Evolutionary conservation across 352 stramenopile genomes (phyloP).

Genomic region (Phytopythium mirpurense): DNA sequence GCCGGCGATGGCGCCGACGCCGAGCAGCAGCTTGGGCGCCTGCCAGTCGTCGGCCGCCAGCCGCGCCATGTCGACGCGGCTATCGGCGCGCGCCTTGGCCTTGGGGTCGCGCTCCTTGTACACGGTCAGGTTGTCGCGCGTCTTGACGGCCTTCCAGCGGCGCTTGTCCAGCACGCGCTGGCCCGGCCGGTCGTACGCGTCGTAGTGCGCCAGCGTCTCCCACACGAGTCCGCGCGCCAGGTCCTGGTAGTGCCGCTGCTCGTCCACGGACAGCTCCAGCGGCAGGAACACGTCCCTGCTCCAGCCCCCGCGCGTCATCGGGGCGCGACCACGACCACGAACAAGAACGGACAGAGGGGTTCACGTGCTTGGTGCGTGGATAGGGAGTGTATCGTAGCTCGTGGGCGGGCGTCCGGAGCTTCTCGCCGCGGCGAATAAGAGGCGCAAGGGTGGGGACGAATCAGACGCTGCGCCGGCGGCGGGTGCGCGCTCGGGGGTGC

Average conservation of each 20-base stretch:
- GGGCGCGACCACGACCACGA: neutral
- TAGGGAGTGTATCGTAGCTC: no score
- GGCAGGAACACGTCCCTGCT: slow-evolving; percentile 28
- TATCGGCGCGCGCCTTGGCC: slow-evolving; percentile 5
- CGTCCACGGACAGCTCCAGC: slow-evolving; percentile 18
- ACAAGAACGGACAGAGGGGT: neutral
- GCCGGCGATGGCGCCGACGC: slow-evolving; percentile 32
- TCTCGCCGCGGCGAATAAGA: no score
- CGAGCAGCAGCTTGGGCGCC: slow-evolving; percentile 39
- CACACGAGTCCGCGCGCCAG: slow-evolving; percentile 24
- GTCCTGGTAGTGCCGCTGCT: slow-evolving; percentile 17
- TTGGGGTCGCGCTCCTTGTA: slow-evolving; percentile 32
- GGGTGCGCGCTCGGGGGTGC: neutral
- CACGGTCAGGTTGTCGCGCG: slow-evolving; percentile 29
- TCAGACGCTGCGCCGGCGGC: no score
- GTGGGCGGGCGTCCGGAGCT: no score
- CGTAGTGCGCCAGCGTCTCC: slow-evolving; percentile 27
- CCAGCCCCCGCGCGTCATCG: slow-evolving; percentile 15
- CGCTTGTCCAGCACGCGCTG: slow-evolving; percentile 21
- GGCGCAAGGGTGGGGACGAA: no score
- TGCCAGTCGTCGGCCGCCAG: slow-evolving; percentile 35
- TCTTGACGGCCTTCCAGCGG: slow-evolving; percentile 39
- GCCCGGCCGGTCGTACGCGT: slow-evolving; percentile 14
- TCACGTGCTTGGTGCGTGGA: no score
- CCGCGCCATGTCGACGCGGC: slow-evolving; percentile 17